Evolutionary conservation across 2,329 filamentous ascomycete genomes (phyloP), one percentile per base, ranked within the genome.

Genomic region (Fusarium brevicatenulatum): DNA sequence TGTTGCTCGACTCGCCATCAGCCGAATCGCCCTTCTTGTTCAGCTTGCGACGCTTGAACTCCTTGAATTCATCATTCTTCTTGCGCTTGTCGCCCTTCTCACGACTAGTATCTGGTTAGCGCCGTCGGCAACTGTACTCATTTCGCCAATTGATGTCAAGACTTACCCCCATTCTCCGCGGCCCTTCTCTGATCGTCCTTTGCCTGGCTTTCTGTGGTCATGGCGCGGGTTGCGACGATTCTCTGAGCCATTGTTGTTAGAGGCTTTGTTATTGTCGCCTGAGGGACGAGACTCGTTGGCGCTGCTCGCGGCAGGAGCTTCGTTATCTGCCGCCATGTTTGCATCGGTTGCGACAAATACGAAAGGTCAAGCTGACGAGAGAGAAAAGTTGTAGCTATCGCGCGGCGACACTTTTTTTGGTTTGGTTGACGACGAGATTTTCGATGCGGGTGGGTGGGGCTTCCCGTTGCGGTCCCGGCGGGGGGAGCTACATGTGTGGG

Each of bases 31-130:
- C 81, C 44, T 81, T 68, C 66, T 79, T 78, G 74, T 80, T 80
- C 62, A 82, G 73, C 79, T 84, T 85, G 63, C 82, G 80, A 54
- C 83, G 83, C 77, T 85, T 85, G 61, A 77, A 82, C 72, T 83
- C 81, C 67, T 81, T 81, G 64, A 80, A 84, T 58, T 84, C 82
- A 66, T 81, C 80, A 57, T 81, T 80, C 70, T 80, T 79, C 74
- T 82, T 80, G 71, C 81, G 82, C 78, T 83, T 83, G 70, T 83
- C 82, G 62, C 75, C 76, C 53, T 80, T 78, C 65, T 81, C 70
- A 37, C 82, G 81, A 54, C 82, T 83, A 76, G 40, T 37, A 68
- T 66, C 81, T 80, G 63, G 79, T 83, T 78, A 82, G 82, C 76
- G 49, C 68, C 72, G 73, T 79, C 79, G 79, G 77, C 62, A 74